These are phyloP conservation scores for Trichopus zeylanicus DNA, from an alignment of 116 monocot genomes.

Conservation along the genomic window DNA sequence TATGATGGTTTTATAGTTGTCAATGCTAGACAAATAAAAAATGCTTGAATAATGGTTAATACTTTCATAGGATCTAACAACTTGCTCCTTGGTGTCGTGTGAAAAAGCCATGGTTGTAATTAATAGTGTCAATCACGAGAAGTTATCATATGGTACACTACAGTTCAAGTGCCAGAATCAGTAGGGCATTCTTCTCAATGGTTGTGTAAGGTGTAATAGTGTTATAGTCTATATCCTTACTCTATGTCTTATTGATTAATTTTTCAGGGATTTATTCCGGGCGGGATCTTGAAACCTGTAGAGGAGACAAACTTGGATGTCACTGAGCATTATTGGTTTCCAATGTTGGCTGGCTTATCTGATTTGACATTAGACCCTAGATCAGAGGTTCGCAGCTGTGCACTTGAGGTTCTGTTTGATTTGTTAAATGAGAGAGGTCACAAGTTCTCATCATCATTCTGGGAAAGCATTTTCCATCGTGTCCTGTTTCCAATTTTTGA, in stretches of 20 bases:
- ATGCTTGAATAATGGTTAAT: too few relatives aligned
- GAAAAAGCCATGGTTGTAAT: too few relatives aligned
- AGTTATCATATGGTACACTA: too few relatives aligned
- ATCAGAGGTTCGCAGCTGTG: constrained; percentile 85
- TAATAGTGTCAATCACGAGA: too few relatives aligned
- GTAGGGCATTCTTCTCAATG: not conserved
- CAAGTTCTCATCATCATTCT: constrained; percentile 88
- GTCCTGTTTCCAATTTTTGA: constrained; percentile 99
- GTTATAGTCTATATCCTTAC: not conserved
- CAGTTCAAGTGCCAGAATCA: not conserved
- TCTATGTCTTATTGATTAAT: not conserved
- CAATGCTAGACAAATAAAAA: too few relatives aligned
- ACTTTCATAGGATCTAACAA: too few relatives aligned
- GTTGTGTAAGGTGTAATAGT: too few relatives aligned
- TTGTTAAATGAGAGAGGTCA: constrained; percentile 93
- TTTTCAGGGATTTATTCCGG: constrained; percentile 82
- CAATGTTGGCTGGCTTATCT: constrained; percentile 94
- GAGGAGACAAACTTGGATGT: constrained; percentile 68
- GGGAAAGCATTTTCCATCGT: constrained; percentile 92
- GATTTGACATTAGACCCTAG: constrained; percentile 86
- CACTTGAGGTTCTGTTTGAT: constrained; percentile 97
- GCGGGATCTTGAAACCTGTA: constrained; percentile 78
- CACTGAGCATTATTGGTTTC: constrained; percentile 99
- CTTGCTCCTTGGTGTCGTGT: too few relatives aligned
- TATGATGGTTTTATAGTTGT: too few relatives aligned